phyloP scores from a whole-genome alignment of 129 eudicot species.

The Escallonia rubra region DNA sequence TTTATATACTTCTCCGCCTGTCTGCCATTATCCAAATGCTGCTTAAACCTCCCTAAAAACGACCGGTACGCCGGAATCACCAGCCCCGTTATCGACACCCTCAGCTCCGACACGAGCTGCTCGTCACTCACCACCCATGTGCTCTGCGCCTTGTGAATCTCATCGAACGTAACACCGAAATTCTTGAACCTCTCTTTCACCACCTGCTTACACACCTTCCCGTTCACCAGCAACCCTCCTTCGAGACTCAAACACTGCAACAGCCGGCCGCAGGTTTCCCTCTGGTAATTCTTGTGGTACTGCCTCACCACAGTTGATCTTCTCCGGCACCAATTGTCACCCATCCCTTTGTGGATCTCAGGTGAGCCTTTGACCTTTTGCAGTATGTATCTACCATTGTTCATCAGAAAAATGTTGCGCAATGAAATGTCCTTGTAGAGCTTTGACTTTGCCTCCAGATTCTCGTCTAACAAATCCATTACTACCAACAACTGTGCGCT shows the following conservation, averaged over 20 bases:
- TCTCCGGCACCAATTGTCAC: constrained; percentile 59
- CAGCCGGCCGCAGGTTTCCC: constrained; percentile 69
- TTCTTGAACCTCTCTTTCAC: constrained; percentile 70
- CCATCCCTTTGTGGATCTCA: constrained; percentile 52
- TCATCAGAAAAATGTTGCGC: constrained; percentile 70
- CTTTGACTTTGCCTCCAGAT: constrained; percentile 49
- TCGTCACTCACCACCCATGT: constrained; percentile 81
- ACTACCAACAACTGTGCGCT: constrained; percentile 30
- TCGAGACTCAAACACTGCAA: constrained; percentile 55
- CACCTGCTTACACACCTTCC: constrained; percentile 45
- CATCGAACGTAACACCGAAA: constrained; percentile 67
- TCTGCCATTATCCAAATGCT: constrained; percentile 42
- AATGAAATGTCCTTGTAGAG: constrained; percentile 60
- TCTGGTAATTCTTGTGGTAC: constrained; percentile 77
- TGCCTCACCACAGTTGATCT: constrained; percentile 70
- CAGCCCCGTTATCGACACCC: constrained; percentile 65
- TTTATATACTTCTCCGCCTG: constrained; percentile 69
- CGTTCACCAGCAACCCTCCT: constrained; percentile 51
- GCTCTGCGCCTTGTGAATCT: constrained; percentile 70
- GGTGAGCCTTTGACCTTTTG: constrained; percentile 60
- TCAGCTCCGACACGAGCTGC: constrained; percentile 73
- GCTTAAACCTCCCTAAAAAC: constrained; percentile 66
- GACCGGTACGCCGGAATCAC: constrained; percentile 90
- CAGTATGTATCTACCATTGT: constrained; percentile 62
- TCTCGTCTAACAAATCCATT: constrained; percentile 52